Base-by-base conservation (phyloP, 108 stramenopile genomes). In the Fragilaria radians region DNA sequence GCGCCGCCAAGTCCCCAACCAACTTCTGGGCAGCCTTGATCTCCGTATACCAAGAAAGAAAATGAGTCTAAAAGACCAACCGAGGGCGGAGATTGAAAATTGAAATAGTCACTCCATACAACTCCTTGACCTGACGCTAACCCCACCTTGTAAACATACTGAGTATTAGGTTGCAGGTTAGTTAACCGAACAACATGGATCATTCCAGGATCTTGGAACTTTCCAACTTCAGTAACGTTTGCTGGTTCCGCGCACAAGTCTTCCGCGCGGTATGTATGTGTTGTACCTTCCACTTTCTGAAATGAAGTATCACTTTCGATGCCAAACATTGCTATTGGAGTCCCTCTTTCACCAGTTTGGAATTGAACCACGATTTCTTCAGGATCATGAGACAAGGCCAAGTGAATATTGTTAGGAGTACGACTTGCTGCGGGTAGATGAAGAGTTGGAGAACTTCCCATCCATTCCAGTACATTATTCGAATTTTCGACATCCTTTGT, bases 201-300 rank as follows among this genome's bases (percentile, higher is more conserved):
- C 29, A 67, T 42, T 28, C 84, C 83, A 32, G 88, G 88, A 3
- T 70, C 53, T 4, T 65, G 48, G 60, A 86, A 86, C 22, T 60
- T 65, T 5, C 80, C 83, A 5, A 77, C 57, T 51, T 76, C 73
- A 3, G 63, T 72, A 5, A 61, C 61, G 48, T 76, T 88, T n/a
- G 80, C 85, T 3, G 83, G 85, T 34, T 61, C 72, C 53, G 74
- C 65, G 58, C 88, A 90, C 81, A 90, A 67, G 50, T 90, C 88
- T 0, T 46, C 34, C 4, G 82, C 74, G 24, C 49, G 22, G 48
- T 90, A 90, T n/a, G 85, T 84, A 19, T 66, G 59, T 24, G 69
- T 73, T 51, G 63, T 54, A 53, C 74, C 77, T 54, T 31, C 33
- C 5, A 28, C 53, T 21, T 48, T 58, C 18, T 67, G 18, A n/a